Base-by-base conservation (phyloP, 805 yeast species). In the Candida caryicola region DNA sequence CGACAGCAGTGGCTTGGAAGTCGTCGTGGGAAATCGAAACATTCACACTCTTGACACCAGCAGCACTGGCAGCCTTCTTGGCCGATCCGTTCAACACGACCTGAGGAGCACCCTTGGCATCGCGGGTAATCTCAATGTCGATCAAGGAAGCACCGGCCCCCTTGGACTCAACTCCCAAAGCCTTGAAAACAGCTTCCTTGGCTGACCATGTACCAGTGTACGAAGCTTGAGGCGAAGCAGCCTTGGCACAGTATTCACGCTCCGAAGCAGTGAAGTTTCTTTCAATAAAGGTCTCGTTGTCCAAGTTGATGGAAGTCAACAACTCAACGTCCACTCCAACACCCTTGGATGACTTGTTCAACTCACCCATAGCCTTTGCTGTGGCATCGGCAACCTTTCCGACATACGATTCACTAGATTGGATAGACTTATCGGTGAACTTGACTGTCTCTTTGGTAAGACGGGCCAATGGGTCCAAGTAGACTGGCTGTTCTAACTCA, bases 151-250 rank as follows among this genome's bases (percentile, higher is more conserved):
- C 98, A 45, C 98, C 99, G 12, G 91, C 96, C 43, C 99, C 99
- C 59, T 81, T 78, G 33, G 95, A 81, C 57, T 77, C 76, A 46
- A 87, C 95, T 45, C 93, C 90, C 57, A 93, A 73, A 14, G 96
- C 86, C 73, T 93, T 93, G 82, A 93, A 93, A 25, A 90, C 97
- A 30, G 99, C 99, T 71, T 93, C 99, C 70, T 93, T 93, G 31
- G 99, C 99, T 21, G 96, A 87, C 99, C 99, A 93, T 31, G 95
- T 85, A 33, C 99, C 99, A 18, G 99, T 89, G 66, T 77, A 93
- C 3, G 97, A 87, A 10, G 98, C 87, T 56, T 80, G 85, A 36
- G 93, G 86, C 49, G 75, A 74, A 30, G 97, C 73, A 23, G 96
- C 80, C 23, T 70, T 58, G 43, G 64, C 50, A 64, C 97, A 89